A percentile compares a stretch with the other conserved stretches of the same genome.
These are phyloP conservation scores for Saccharomyces hybrid DNA, from an alignment of 1,139 yeast species.

Conservation along the genomic window DNA sequence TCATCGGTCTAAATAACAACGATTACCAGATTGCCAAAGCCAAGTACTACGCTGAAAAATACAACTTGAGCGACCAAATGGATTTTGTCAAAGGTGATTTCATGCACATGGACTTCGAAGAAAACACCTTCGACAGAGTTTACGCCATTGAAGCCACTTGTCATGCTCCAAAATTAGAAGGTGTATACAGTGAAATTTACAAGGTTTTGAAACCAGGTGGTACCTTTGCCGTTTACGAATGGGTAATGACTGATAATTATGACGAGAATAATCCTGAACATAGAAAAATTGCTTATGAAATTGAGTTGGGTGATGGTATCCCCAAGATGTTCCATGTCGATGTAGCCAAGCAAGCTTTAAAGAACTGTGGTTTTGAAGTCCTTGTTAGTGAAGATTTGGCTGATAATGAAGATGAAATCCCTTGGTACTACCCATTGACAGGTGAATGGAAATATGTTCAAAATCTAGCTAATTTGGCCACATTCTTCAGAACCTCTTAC, in stretches of 20 bases:
- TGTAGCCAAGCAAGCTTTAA: constrained; percentile 83
- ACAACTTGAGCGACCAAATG: constrained; percentile 63
- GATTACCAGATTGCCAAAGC: constrained; percentile 96
- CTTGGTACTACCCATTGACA: constrained; percentile 96
- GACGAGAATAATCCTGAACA: constrained; percentile 84
- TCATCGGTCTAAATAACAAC: constrained; percentile 91
- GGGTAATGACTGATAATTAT: constrained; percentile 95
- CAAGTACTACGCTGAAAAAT: constrained; percentile 63
- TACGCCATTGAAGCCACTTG: constrained; percentile 98
- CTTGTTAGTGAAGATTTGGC: constrained; percentile 76
- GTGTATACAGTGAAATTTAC: constrained; percentile 91
- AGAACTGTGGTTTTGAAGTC: constrained; percentile 81
- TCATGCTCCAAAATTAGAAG: constrained; percentile 94
- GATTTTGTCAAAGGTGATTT: constrained; percentile 93
- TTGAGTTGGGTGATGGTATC: constrained; percentile 96
- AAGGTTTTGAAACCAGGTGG: constrained; percentile 97
- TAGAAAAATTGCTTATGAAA: constrained; percentile 92
- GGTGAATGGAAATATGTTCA: constrained; percentile 91
- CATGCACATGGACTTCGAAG: constrained; percentile 97
- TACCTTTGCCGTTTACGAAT: constrained; percentile 92
- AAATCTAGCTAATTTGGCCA: constrained; percentile 65
- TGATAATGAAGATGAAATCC: constrained; percentile 70
- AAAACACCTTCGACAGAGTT: constrained; percentile 86
- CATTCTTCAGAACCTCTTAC: constrained; percentile 82
- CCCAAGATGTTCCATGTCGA: constrained; percentile 88